phyloP scores from a whole-genome alignment of 2,329 filamentous ascomycete genomes.

The Metarhizium sp. region DNA sequence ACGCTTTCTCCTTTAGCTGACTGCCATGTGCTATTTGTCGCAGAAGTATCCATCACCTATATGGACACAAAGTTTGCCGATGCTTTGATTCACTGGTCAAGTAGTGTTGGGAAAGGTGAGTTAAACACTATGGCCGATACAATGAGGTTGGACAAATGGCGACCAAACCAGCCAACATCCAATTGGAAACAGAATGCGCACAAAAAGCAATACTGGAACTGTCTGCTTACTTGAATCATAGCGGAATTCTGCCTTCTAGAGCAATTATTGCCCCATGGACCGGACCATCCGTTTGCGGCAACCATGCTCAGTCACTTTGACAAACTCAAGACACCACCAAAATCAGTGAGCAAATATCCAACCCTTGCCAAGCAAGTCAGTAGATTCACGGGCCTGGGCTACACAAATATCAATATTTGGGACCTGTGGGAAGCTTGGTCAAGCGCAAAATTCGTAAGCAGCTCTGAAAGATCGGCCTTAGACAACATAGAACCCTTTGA shows the following conservation, averaged over 20 bases:
- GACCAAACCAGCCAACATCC: background rate
- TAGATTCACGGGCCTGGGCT: conserved; percentile 63
- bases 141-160: background rate
- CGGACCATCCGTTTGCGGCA: conserved; percentile 70
- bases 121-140: background rate
- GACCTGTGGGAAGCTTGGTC: conserved; percentile 81
- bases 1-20: conserved; percentile 46
- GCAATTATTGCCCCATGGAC: conserved; percentile 72
- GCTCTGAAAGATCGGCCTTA: conserved; percentile 49
- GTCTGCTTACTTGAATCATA: conserved; percentile 18
- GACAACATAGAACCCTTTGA: conserved; percentile 78
- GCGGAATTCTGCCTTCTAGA: conserved; percentile 81
- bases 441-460: conserved; percentile 53
- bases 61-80: conserved; percentile 71
- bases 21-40: conserved; percentile 65
- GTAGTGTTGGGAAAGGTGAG: conserved; percentile 56
- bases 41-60: conserved; percentile 86
- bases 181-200: background rate
- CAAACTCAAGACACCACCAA: conserved; percentile 70
- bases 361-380: conserved; percentile 53
- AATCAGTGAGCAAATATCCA: conserved; percentile 63
- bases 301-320: conserved; percentile 81
- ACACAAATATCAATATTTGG: conserved; percentile 50
- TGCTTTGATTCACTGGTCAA: conserved; percentile 69
- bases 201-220: background rate